Conservation (phyloP, 306 rosid species). For the Boehmeria nivea region DNA sequence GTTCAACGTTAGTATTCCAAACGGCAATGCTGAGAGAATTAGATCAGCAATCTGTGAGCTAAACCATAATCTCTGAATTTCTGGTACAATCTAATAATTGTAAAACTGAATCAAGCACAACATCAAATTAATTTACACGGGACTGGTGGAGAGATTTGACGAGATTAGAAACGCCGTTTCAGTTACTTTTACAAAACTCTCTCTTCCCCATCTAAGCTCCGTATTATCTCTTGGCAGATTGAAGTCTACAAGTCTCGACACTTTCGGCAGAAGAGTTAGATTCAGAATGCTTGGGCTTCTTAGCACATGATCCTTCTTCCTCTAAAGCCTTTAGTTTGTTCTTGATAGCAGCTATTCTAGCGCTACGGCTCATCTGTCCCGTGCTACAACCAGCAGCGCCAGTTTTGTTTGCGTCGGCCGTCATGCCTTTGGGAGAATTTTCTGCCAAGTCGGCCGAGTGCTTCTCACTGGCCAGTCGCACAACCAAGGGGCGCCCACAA, state of each 20-base stretch:
- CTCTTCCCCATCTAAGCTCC: background rate
- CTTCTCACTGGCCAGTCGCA: conserved; percentile 70
- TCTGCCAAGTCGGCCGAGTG: conserved; percentile 34
- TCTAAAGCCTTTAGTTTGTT: conserved; percentile 77
- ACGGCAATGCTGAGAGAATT: background rate
- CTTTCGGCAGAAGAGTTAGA: conserved; percentile 22
- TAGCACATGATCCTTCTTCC: conserved; percentile 56
- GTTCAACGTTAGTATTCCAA: background rate
- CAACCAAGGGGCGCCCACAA: conserved; percentile 80
- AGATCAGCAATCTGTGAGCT: background rate
- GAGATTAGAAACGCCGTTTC: background rate
- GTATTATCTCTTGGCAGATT: conserved; percentile 7
- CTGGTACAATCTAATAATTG: background rate
- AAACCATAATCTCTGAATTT: background rate
- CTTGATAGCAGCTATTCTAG: conserved; percentile 91
- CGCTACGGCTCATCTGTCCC: conserved; percentile 61
- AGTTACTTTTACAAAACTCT: background rate
- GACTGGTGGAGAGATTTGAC: background rate
- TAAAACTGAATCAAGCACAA: background rate
- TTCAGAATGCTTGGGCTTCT: conserved; percentile 69
- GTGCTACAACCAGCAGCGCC: conserved; percentile 31
- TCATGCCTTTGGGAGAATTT: conserved; percentile 28
- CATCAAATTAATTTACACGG: background rate
- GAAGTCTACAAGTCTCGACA: background rate
- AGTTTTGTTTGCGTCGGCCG: conserved; percentile 42